Evolutionary conservation across 78 protist species (phyloP), one percentile per base, ranked within the genome.

Genomic region (Protostelium mycophagum): DNA sequence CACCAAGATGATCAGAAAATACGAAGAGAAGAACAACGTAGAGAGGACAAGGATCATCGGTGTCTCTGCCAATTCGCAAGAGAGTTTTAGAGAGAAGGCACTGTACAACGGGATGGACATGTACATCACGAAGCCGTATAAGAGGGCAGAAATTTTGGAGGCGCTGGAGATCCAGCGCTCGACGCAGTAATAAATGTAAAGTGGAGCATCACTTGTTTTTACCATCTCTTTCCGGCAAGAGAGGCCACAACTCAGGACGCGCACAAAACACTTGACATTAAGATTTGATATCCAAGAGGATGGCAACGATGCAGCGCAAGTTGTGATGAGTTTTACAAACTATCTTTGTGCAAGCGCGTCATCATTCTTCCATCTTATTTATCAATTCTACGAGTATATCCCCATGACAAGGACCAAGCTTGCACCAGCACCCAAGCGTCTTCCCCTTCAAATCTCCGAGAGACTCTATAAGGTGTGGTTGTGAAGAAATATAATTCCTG

Each of bases 371-470:
- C 86, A 89, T 63, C 16, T 90, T 63, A 38, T 90, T 90, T 5
- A 36, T 5, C 31, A 90, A 9, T 31, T 88, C 38, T 34, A 36
- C 91, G 28, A 90, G 89, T 34, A 90, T 83, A 31, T 90, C 90
- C 9, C 91, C 91, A 28, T 90, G 91, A 28, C 91, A 90, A 36
- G 89, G 84, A 29, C 35, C 87, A 31, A 5, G 36, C 89, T 88
- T 88, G 37, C 91, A 90, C 91, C 91, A 90, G 73, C 91, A 90
- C 10, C 91, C 91, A 34, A 90, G 90, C 28, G 89, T 51, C 37
- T 84, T 90, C 37, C 91, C 91, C 28, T 39, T 29, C 92, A 90
- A 88, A 29, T 90, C 91, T 28, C 34, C 84, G 28, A 90, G 23
- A 1, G 31, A 29, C 5, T 88, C 38, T 85, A 90, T 37, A 23